Evolutionary conservation across 352 stramenopile genomes (phyloP), one percentile per base, ranked within the genome.

Genomic region (Phytophthora hibernalis): DNA sequence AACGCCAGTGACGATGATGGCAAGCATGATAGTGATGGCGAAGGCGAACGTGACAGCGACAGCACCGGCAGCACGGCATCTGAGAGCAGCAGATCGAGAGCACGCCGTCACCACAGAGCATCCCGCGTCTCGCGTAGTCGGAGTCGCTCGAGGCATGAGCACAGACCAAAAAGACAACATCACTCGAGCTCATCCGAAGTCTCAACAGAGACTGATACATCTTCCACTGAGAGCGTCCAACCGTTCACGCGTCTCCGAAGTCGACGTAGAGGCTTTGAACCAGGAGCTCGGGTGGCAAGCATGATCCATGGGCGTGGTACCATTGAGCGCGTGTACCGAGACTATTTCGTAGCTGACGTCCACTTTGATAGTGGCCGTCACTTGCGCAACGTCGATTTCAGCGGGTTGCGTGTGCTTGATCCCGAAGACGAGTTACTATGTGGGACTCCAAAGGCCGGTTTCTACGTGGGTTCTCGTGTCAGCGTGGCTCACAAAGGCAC

Each of bases 331-430:
- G 24, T 92, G 7, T 89, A 91, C 43, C 64, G 66, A 12, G 78
- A 86, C 59, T 94, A 87, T 28, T 88, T 89, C 52, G 83, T 92
- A 5, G 82, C 76, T 0, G 83, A 92, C 26, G 72, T 92, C 0
- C 82, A 87, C 48, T 90, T 89, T 56, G 82, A 94, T 57, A 89
- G 52, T 11, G 83, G 85, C 8, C 67, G 70, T 8, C 78, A 68
- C 24, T 38, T 73, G 7, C 80, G 83, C 56, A 94, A 94, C 65
- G 71, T 94, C 20, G 80, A 82, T 16, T 53, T 94, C 21, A 70
- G 67, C 18, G 69, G 74, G 21, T 65, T 93, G 18, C 63, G 61
- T 21, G 24, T 75, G 7, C 55, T 75, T 0, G 21, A 63, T 53
- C 61, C 54, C 7, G 50, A 75, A n/a, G 67, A 70, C 18, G 67